Conservation (phyloP, 1,284 basidiomycete genomes). For the Meripilus lineatus region DNA sequence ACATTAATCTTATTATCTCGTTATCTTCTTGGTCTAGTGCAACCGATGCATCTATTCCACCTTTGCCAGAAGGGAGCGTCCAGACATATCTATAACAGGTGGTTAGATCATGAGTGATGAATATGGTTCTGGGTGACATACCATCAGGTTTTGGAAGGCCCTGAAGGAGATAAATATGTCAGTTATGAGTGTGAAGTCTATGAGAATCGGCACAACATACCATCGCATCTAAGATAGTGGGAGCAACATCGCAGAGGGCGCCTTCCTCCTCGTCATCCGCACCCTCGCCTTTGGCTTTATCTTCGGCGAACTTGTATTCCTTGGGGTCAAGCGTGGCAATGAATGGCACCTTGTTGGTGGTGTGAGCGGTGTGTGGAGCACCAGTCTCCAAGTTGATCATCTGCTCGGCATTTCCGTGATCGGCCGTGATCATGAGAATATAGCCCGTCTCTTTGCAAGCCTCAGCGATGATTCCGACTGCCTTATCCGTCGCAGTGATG, state of each 20-base stretch:
- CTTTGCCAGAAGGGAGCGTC: slow-evolving; percentile 46
- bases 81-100: slow-evolving; percentile 54
- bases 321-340: slow-evolving; percentile 63
- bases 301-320: slow-evolving; percentile 41
- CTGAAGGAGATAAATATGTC: slow-evolving; percentile 16
- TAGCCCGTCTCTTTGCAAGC: slow-evolving; percentile 84
- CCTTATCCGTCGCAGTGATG: slow-evolving; percentile 78
- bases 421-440: slow-evolving; percentile 82
- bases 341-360: slow-evolving; percentile 77
- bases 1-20: no score
- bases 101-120: slow-evolving; percentile 5
- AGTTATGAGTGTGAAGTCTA: background rate
- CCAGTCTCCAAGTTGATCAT: slow-evolving; percentile 85
- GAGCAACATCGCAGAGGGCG: slow-evolving; percentile 84
- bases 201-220: slow-evolving; percentile 25
- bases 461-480: slow-evolving; percentile 80
- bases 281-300: slow-evolving; percentile 41
- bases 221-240: slow-evolving; percentile 77
- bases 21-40: no score
- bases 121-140: slow-evolving; percentile 22
- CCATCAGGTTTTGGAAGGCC: slow-evolving; percentile 58
- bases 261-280: slow-evolving; percentile 56
- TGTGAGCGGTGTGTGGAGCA: slow-evolving; percentile 82
- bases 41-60: slow-evolving; percentile 12
- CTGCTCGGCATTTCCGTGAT: slow-evolving; percentile 90